Conservation (phyloP, 2,329 filamentous ascomycete species). For the Cryoendolithus antarcticus region DNA sequence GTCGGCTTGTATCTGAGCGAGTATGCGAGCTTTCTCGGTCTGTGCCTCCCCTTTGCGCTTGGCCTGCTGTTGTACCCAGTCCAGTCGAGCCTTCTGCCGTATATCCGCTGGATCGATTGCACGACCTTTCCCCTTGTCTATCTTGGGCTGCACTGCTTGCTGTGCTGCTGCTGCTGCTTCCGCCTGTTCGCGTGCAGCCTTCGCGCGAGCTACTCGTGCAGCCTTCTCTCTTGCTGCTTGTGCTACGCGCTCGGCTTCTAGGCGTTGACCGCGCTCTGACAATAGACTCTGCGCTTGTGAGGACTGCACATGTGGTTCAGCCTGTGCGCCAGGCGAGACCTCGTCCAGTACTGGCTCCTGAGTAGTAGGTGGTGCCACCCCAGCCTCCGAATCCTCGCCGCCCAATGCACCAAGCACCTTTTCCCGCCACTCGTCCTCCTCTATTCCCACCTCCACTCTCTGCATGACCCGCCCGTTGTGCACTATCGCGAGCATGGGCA, state of each 20-base stretch:
- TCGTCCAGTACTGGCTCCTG: no score
- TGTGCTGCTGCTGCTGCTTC: no score
- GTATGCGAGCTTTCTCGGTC: slow-evolving; percentile 57
- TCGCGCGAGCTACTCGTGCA: slow-evolving; percentile 24
- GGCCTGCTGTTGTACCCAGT: slow-evolving; percentile 34
- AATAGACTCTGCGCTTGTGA: slow-evolving; percentile 35
- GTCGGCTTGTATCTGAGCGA: slow-evolving; percentile 66
- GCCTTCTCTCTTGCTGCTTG: slow-evolving; percentile 40
- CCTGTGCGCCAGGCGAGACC: no score
- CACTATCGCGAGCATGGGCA: slow-evolving; percentile 71
- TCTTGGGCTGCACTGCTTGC: slow-evolving; percentile 14
- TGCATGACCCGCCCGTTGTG: slow-evolving; percentile 62
- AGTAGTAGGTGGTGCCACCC: no score
- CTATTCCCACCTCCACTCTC: slow-evolving; percentile 55
- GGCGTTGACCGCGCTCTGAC: slow-evolving; percentile 38
- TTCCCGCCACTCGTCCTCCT: slow-evolving; percentile 52
- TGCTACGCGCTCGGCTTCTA: slow-evolving; percentile 29
- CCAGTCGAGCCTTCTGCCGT: slow-evolving; percentile 19
- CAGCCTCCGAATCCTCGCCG: no score
- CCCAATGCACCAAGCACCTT: no score
- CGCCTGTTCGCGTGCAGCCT: slow-evolving; percentile 27
- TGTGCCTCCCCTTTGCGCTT: slow-evolving; percentile 52
- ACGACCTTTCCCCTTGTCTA: slow-evolving; percentile 10
- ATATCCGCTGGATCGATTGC: slow-evolving; percentile 27
- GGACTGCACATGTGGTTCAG: no score